Percentiles rank a stretch among this genome's conserved stretches.
Evolutionary conservation across 1,139 yeast genomes (phyloP).

Genomic region (Nakaseomyces glabratus): DNA sequence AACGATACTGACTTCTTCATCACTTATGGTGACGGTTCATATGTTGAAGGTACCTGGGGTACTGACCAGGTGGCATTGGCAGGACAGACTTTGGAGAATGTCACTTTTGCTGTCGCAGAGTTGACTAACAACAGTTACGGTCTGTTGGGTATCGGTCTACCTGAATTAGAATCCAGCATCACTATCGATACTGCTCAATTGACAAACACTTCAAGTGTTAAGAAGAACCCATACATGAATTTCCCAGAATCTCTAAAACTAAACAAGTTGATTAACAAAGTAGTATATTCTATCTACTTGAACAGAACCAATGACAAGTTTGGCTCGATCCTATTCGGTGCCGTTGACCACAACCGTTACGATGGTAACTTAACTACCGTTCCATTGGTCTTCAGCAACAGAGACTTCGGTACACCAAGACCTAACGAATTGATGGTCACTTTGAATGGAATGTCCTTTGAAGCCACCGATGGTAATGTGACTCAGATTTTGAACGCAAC

Average conservation of each 20-base stretch:
- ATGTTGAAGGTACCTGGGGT: conserved; percentile 3
- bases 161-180: background rate
- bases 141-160: conserved; percentile 6
- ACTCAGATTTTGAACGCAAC: too few species aligned
- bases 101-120: conserved; percentile 5
- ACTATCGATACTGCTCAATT: background rate
- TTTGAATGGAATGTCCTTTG: conserved; percentile 34
- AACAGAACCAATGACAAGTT: conserved; percentile 32
- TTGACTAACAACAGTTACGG: background rate
- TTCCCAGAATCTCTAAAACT: conserved; percentile 47
- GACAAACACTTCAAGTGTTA: conserved; percentile 39
- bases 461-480: conserved; percentile 27
- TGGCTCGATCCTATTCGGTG: conserved; percentile 49
- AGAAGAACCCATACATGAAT: conserved; percentile 42
- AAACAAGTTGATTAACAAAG: conserved; percentile 44
- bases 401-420: too few species aligned
- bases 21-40: conserved; percentile 2
- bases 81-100: background rate
- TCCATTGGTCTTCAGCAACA: conserved; percentile 36
- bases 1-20: background rate
- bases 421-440: conserved; percentile 43
- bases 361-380: conserved; percentile 39
- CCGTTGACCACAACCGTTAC: conserved; percentile 46
- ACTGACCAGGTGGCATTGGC: conserved; percentile 5
- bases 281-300: conserved; percentile 47